phyloP scores from a whole-genome alignment of 768 basidiomycete species.

The Calocybe indica region DNA sequence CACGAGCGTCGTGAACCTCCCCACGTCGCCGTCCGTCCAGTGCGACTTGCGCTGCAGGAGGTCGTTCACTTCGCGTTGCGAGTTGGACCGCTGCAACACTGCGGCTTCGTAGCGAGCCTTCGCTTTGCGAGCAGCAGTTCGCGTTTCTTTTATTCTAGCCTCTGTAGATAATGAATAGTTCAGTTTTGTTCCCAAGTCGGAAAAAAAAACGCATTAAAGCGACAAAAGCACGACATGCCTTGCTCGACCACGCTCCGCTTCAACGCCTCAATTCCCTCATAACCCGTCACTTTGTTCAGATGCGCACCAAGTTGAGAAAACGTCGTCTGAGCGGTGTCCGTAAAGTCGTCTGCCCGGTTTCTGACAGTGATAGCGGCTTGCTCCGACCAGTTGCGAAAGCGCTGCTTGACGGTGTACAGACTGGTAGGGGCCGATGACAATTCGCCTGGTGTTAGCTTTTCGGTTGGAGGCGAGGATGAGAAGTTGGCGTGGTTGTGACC shows the following conservation, averaged over 20 bases:
- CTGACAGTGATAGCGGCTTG: constrained; percentile 40
- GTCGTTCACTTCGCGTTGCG: constrained; percentile 95
- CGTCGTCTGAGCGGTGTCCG: constrained; percentile 46
- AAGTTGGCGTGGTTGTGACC: too few species aligned
- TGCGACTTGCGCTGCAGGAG: constrained; percentile 86
- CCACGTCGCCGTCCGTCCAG: constrained; percentile 91
- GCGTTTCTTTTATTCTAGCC: constrained; percentile 58
- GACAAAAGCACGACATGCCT: constrained; percentile 45
- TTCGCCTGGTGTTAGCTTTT: too few species aligned
- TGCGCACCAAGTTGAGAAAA: constrained; percentile 73
- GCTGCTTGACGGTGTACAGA: constrained; percentile 27
- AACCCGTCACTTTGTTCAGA: constrained; percentile 87
- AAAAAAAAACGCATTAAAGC: neutral
- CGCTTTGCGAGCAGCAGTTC: constrained; percentile 61
- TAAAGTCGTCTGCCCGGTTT: constrained; percentile 51
- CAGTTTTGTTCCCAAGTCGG: constrained; percentile 6
- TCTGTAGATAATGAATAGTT: constrained; percentile 39
- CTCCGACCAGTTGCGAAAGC: constrained; percentile 46
- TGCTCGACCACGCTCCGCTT: constrained; percentile 73
- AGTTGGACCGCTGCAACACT: constrained; percentile 72
- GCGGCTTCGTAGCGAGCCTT: constrained; percentile 76
- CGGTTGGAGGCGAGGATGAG: too few species aligned
- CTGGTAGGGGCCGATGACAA: too few species aligned
- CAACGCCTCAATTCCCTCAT: constrained; percentile 81
- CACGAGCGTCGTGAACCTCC: constrained; percentile 84